Percentiles rank a stretch among this genome's conserved stretches.
Conservation (phyloP, 192 early-diverging fungal genomes). For the Coemansia sp. region DNA sequence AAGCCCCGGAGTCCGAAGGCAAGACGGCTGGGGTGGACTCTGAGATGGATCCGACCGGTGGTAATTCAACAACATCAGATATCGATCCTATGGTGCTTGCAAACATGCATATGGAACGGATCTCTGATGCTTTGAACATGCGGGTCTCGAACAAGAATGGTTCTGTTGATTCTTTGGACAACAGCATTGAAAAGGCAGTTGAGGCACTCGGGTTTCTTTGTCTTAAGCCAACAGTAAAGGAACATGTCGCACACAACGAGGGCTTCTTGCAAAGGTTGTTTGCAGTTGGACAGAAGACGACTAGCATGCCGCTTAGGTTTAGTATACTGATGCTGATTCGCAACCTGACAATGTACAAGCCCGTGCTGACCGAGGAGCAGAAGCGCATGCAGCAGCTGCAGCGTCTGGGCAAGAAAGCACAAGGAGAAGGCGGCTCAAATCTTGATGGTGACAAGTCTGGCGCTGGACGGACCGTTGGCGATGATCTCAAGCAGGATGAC, state of each 20-base stretch:
- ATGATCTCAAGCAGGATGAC: constrained; percentile 6
- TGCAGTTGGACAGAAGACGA: constrained; percentile 46
- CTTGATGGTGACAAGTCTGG: constrained; percentile 19
- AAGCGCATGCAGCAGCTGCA: constrained; percentile 77
- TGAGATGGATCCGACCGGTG: background rate
- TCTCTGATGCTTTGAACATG: background rate
- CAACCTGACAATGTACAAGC: constrained; percentile 73
- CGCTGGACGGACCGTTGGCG: constrained; percentile 8
- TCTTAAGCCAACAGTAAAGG: constrained; percentile 68
- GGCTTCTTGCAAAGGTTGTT: constrained; percentile 62
- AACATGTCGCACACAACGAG: constrained; percentile 62
- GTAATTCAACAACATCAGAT: constrained; percentile 9
- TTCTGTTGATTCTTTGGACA: background rate
- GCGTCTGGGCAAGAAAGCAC: constrained; percentile 58
- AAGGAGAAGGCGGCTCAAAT: constrained; percentile 13
- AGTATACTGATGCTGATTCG: constrained; percentile 72
- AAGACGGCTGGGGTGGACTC: background rate
- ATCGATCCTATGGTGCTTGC: constrained; percentile 32
- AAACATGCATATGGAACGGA: constrained; percentile 39
- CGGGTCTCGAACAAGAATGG: constrained; percentile 4
- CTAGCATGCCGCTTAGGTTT: constrained; percentile 64
- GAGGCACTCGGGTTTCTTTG: constrained; percentile 86
- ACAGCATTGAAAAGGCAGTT: constrained; percentile 58
- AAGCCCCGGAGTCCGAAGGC: background rate
- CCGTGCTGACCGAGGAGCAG: constrained; percentile 74